Percentiles rank a stretch among this genome's conserved stretches.
phyloP scores from a whole-genome alignment of 2,329 filamentous ascomycete species.

The Decorospora gaudefroyi region DNA sequence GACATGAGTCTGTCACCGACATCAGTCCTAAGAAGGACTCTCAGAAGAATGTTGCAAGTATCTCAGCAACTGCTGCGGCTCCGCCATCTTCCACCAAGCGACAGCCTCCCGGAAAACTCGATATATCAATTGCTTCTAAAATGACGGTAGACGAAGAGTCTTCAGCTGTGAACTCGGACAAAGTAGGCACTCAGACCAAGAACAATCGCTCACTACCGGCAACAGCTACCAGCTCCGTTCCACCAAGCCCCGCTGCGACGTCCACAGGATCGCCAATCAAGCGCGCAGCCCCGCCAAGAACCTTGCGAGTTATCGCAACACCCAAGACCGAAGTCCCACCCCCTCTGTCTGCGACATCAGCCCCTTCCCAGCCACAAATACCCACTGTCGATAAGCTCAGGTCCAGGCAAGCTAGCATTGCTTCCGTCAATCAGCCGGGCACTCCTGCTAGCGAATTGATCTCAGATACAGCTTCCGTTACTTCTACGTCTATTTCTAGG shows the following conservation, averaged over 20 bases:
- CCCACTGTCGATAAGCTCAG: constrained; percentile 50
- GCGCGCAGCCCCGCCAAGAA: constrained; percentile 59
- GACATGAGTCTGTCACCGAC: constrained; percentile 16
- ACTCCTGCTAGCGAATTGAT: constrained; percentile 74
- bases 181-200: constrained; percentile 34
- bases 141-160: constrained; percentile 26
- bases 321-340: constrained; percentile 64
- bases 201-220: constrained; percentile 31
- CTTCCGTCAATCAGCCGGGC: constrained; percentile 66
- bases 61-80: constrained; percentile 11
- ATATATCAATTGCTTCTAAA: constrained; percentile 51
- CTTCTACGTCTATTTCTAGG: constrained; percentile 73
- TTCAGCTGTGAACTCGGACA: constrained; percentile 18
- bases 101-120: constrained; percentile 54
- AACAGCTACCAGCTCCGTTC: constrained; percentile 56
- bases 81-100: constrained; percentile 35
- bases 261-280: constrained; percentile 50
- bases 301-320: constrained; percentile 70
- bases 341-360: constrained; percentile 43
- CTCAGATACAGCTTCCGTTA: constrained; percentile 75
- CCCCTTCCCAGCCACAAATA: constrained; percentile 38
- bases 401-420: constrained; percentile 59
- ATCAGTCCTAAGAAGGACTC: constrained; percentile 17
- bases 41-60: constrained; percentile 10
- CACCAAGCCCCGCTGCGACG: constrained; percentile 60